phyloP scores from a whole-genome alignment of 208 protist genomes.

The Leptomonas pyrrhocoris region DNA sequence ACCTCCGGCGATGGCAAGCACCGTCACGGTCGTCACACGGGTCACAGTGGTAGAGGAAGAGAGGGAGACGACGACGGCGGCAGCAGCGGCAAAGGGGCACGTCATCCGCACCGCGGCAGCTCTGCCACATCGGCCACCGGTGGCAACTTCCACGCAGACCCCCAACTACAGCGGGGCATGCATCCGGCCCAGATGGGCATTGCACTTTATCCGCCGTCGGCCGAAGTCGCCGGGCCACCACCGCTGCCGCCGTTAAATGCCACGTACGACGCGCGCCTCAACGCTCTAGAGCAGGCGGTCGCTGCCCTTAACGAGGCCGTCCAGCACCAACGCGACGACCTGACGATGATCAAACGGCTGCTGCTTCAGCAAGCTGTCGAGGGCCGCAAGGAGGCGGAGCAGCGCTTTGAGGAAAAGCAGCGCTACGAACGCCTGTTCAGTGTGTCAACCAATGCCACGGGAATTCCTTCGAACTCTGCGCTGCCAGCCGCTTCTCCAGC shows the following conservation, averaged over 20 bases:
- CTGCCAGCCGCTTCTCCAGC: background rate
- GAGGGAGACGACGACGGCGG: background rate
- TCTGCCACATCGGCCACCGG: background rate
- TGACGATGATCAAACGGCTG: constrained; percentile 85
- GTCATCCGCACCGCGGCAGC: background rate
- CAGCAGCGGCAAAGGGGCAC: background rate
- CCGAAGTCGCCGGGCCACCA: background rate
- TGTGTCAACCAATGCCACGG: constrained; percentile 15
- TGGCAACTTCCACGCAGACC: background rate
- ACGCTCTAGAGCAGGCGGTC: constrained; percentile 71
- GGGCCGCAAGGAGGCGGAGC: constrained; percentile 60
- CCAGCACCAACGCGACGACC: constrained; percentile 84
- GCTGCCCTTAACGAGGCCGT: constrained; percentile 76
- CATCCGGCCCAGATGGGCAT: background rate
- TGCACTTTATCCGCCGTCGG: background rate
- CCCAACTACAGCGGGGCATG: background rate
- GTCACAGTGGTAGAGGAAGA: background rate
- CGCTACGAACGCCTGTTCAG: background rate
- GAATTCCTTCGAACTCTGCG: background rate
- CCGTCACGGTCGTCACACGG: background rate
- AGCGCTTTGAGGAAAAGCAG: constrained; percentile 33
- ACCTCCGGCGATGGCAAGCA: background rate
- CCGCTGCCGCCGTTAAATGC: background rate
- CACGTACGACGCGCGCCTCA: constrained; percentile 53
- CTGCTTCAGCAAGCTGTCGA: constrained; percentile 79